Evolutionary conservation across 106 monocot species (phyloP).

Genomic region (Phalaenopsis aphrodite): DNA sequence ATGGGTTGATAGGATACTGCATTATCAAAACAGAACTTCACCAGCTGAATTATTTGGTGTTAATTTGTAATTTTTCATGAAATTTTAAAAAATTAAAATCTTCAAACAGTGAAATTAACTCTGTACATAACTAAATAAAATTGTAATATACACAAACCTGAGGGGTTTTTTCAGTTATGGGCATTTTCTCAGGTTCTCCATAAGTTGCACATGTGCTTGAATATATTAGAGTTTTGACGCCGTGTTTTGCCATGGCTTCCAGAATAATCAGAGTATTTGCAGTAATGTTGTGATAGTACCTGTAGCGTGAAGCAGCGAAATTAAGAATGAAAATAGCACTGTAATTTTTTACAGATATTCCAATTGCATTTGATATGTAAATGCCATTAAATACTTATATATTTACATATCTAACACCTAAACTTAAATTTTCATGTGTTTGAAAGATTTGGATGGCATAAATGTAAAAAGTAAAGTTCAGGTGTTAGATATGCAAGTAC

Average conservation of each 20-base stretch:
- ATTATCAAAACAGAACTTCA: neutral
- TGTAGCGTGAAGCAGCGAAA: neutral
- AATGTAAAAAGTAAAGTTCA: too few relatives aligned
- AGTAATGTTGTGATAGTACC: constrained; percentile 38
- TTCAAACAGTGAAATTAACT: neutral
- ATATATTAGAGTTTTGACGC: constrained; percentile 30
- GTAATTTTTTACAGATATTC: neutral
- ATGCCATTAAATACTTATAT: too few relatives aligned
- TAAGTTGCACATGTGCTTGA: constrained; percentile 34
- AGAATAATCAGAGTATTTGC: constrained; percentile 29
- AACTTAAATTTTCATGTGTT: too few relatives aligned
- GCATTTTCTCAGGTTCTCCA: constrained; percentile 31
- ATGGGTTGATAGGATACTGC: constrained; percentile 29
- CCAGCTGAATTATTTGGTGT: neutral
- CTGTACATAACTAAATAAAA: neutral
- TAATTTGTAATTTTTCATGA: neutral
- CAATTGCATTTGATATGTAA: too few relatives aligned
- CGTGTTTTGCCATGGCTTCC: constrained; percentile 22
- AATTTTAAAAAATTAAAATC: neutral
- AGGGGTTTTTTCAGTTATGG: constrained; percentile 28
- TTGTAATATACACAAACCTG: constrained; percentile 15
- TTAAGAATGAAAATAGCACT: neutral
- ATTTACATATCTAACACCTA: too few relatives aligned
- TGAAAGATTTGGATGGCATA: too few relatives aligned
- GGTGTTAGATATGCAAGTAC: too few relatives aligned